Conservation (phyloP, 805 yeast species). For the Candida glaebosa region DNA sequence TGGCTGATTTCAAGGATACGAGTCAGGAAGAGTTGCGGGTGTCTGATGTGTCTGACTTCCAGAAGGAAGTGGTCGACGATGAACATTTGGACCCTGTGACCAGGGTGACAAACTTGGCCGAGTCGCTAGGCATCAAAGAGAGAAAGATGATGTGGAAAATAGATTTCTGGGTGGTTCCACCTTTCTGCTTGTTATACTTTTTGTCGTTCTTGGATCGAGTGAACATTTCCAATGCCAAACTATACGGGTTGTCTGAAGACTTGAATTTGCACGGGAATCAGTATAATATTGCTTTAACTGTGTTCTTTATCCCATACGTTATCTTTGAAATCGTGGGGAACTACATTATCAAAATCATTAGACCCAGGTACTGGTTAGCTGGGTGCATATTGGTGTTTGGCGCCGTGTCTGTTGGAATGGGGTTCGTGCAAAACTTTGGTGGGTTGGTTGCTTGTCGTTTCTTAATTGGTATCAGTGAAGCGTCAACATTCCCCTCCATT, state of each 20-base stretch:
- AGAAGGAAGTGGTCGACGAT: background rate
- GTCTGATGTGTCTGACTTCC: background rate
- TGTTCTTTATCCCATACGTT: constrained; percentile 70
- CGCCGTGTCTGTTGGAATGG: constrained; percentile 60
- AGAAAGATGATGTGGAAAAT: constrained; percentile 57
- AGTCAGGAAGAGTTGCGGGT: background rate
- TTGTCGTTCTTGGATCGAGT: constrained; percentile 79
- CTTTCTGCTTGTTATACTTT: constrained; percentile 72
- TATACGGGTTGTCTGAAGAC: constrained; percentile 62
- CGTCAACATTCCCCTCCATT: constrained; percentile 73
- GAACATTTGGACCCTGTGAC: constrained; percentile 5
- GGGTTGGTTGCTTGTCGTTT: constrained; percentile 61
- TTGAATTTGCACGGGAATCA: constrained; percentile 54
- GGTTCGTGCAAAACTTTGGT: constrained; percentile 56
- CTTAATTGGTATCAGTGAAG: constrained; percentile 64
- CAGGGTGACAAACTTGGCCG: constrained; percentile 20
- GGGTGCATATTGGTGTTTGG: constrained; percentile 62
- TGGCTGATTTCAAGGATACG: background rate
- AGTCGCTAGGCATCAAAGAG: constrained; percentile 47
- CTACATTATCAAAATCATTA: constrained; percentile 52
- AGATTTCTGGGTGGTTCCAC: constrained; percentile 68
- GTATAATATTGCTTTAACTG: constrained; percentile 61
- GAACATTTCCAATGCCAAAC: constrained; percentile 76
- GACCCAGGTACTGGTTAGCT: constrained; percentile 65
- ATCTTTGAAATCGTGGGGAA: constrained; percentile 64